Base-by-base conservation (phyloP, 1,284 basidiomycete genomes). In the Pseudozyma sp. region DNA sequence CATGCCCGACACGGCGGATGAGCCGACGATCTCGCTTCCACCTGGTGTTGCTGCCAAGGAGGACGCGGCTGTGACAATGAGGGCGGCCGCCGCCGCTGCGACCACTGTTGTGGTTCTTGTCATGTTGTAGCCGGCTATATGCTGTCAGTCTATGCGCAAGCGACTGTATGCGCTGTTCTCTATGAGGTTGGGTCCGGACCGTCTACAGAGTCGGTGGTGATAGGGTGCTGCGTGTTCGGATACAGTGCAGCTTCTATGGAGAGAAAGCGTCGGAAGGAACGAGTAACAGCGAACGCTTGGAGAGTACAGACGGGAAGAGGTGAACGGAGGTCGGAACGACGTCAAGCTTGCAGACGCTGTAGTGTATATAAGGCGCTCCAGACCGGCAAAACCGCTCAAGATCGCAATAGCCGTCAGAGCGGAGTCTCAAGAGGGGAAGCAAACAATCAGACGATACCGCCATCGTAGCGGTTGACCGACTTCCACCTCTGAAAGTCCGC, bases 1-100 rank as follows among this genome's bases (percentile, higher is more conserved):
- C 77, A 81, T 80, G 37, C 76, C 80, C 4, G 78, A 80, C 6
- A 80, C 80, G 10, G 55, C 39, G 4, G 78, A 79, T 24, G 76
- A 63, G 17, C 66, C 68, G 43, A 72, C 61, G 44, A 81, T 68
- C 47, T 68, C 60, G 51, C 70, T 73, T 30, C 65, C 61, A 31
- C 70, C 70, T 50, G 70, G 70, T 7, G 66, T 73, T 11, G 70
- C 70, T 33, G 70, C 70, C 61, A 65, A 54, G 29, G 53, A 55
- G 2, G 51, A 54, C 5, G 65, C 33, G n/a, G 58, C 65, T 24
- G 58, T 64, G 2, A 43, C 34, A 17, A 39, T 39, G 14, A 70
- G 35, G 13, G 68, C 52, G 7, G 62, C 62, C 51, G 57, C 53
- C 5, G 57, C 64, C 13, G 64, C 64, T 29, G 64, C 54, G 13